These are phyloP conservation scores for Curvularia verruculosa DNA, from an alignment of 2,329 filamentous ascomycete species.

Conservation along the genomic window DNA sequence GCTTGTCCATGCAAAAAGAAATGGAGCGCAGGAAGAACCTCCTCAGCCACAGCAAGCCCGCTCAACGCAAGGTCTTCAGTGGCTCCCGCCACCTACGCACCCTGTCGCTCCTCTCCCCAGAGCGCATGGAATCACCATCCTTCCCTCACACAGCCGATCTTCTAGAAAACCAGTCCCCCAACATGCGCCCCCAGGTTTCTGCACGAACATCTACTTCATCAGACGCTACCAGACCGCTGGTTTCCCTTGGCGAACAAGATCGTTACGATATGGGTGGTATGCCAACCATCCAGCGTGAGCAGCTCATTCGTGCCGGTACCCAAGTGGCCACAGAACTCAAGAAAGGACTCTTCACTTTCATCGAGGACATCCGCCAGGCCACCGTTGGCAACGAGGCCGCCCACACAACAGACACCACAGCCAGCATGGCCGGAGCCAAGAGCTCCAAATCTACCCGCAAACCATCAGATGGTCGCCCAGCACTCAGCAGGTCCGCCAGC, in stretches of 20 bases:
- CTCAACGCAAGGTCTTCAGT: constrained; percentile 66
- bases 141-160: constrained; percentile 49
- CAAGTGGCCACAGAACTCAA: constrained; percentile 89
- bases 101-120: constrained; percentile 81
- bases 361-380: constrained; percentile 93
- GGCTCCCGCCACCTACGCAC: constrained; percentile 67
- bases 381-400: constrained; percentile 93
- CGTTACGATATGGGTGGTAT: constrained; percentile 41
- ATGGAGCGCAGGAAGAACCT: constrained; percentile 75
- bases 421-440: constrained; percentile 38
- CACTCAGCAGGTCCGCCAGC: constrained; percentile 40
- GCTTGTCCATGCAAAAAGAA: constrained; percentile 61
- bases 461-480: constrained; percentile 38
- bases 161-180: constrained; percentile 32
- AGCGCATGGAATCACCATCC: constrained; percentile 45
- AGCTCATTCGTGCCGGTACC: constrained; percentile 58
- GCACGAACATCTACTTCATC: constrained; percentile 40
- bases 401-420: constrained; percentile 43
- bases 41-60: constrained; percentile 57
- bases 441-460: constrained; percentile 37
- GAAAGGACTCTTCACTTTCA: constrained; percentile 89
- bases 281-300: constrained; percentile 45
- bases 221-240: constrained; percentile 37
- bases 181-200: constrained; percentile 20
- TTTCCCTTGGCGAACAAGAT: constrained; percentile 35